Base-by-base conservation (phyloP, 768 basidiomycete species). In the Suillus americanus region DNA sequence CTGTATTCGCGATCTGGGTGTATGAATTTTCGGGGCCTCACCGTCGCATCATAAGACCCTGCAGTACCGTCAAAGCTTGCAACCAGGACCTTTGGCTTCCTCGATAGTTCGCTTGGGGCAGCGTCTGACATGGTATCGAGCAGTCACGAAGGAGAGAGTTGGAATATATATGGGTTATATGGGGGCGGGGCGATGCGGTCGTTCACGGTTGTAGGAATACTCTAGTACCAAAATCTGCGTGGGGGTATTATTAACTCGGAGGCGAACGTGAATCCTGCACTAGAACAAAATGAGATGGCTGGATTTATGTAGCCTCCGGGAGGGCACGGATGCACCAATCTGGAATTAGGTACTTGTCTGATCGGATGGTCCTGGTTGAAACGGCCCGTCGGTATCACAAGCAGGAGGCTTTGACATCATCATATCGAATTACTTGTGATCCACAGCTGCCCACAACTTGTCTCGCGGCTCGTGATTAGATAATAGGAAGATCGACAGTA, bases 41-140 rank as follows among this genome's bases (percentile, higher is more conserved):
- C 89, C 63, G 73, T 69, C 4, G 75, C 71, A 65, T 80, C 75
- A 66, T 83, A 90, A 68, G 86, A 80, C 62, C 79, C 79, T 2
- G 80, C 73, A 4, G 90, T 90, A 14, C 90, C 90, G 67, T 91
- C 90, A 69, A 91, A 91, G 73, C 87, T 89, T 28, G 91, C 77
- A 37, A 90, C 78, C 35, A 89, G 80, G 0, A 81, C 82, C 38
- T 85, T 82, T 12, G 80, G 70, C 48, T 64, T 61, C 13, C 65
- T 63, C 8, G 64, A 59, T 8, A 60, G 6, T 30, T 66, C 38
- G 35, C 41, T 60, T 12, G 37, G 43, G 30, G 54, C 63, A 14
- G 30, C 18, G 51, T 67, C 63, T 25, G 68, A 63, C 74, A 75
- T 77, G 40, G n/a, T 55, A 41, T 30, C 18, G 56, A 41, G 38